Percentiles rank a stretch among this genome's conserved stretches.
phyloP scores from a whole-genome alignment of 2,329 filamentous ascomycete species.

The Paracorniculantispora psalliotae region DNA sequence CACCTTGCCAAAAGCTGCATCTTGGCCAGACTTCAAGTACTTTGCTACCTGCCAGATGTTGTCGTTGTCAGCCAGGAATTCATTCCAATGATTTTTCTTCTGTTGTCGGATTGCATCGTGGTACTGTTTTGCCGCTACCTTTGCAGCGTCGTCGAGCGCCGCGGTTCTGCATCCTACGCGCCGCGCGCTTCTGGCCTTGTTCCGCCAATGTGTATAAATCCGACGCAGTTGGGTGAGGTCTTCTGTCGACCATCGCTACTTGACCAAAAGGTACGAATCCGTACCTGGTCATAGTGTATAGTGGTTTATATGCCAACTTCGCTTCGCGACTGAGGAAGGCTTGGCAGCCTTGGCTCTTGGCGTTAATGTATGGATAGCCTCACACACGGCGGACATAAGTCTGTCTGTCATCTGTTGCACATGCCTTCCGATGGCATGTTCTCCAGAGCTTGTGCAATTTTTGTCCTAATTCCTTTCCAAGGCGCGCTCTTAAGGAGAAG shows the following conservation, averaged over 20 bases:
- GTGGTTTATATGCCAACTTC: constrained; percentile 8
- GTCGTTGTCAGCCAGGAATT: constrained; percentile 23
- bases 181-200: constrained; percentile 20
- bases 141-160: constrained; percentile 20
- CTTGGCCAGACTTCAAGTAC: constrained; percentile 21
- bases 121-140: constrained; percentile 21
- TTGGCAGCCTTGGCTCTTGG: constrained; percentile 12
- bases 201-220: constrained; percentile 26
- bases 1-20: constrained; percentile 21
- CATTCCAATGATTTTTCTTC: constrained; percentile 21
- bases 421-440: constrained; percentile 23
- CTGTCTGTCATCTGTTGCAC: constrained; percentile 14
- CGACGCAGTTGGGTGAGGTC: constrained; percentile 24
- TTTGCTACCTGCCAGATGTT: constrained; percentile 27
- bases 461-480: constrained; percentile 21
- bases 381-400: constrained; percentile 12
- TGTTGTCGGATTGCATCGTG: constrained; percentile 19
- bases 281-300: no score
- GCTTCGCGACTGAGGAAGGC: constrained; percentile 15
- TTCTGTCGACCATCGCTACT: constrained; percentile 22
- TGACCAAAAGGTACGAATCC: no score
- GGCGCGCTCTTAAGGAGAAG: constrained; percentile 23
- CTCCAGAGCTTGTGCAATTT: constrained; percentile 17
- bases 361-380: constrained; percentile 13
- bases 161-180: constrained; percentile 12